These are phyloP conservation scores for Cryptococcus depauperatus DNA, from an alignment of 1,284 basidiomycete species.

Conservation along the genomic window DNA sequence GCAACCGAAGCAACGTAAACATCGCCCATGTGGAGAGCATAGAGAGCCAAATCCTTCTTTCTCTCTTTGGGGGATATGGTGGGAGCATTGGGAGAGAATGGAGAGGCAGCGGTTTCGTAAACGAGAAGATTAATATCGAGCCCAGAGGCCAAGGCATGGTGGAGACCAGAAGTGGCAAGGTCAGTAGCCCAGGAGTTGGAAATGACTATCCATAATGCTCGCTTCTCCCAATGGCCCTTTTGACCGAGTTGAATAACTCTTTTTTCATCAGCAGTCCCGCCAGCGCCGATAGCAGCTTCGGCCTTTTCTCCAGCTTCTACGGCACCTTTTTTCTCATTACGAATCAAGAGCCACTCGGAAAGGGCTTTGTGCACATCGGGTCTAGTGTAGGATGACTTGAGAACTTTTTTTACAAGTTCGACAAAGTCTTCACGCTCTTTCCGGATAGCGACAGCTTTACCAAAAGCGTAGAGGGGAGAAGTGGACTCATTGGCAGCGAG, in stretches of 20 bases:
- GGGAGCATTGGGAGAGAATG: conserved; percentile 52
- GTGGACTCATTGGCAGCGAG: conserved; percentile 69
- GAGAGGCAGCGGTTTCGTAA: conserved; percentile 79
- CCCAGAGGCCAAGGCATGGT: conserved; percentile 84
- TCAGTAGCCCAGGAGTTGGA: conserved; percentile 98
- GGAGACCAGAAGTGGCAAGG: conserved; percentile 89
- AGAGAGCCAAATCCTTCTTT: conserved; percentile 89
- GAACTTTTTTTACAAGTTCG: conserved; percentile 53
- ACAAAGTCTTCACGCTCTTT: conserved; percentile 62
- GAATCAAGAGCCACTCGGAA: conserved; percentile 66
- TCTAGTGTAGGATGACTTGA: conserved; percentile 46
- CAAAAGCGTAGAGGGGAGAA: conserved; percentile 87
- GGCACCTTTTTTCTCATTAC: conserved; percentile 55
- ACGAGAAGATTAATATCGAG: conserved; percentile 93
- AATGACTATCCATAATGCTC: conserved; percentile 90
- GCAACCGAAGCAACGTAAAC: conserved; percentile 94
- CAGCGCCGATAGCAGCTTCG: conserved; percentile 48
- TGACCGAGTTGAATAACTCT: conserved; percentile 54
- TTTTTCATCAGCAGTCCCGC: conserved; percentile 43
- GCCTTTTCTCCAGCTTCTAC: conserved; percentile 55
- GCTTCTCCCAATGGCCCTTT: conserved; percentile 56
- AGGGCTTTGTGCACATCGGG: conserved; percentile 62
- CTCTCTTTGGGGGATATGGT: conserved; percentile 45
- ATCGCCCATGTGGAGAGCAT: conserved; percentile 97
- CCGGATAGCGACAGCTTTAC: conserved; percentile 74